Base-by-base conservation (phyloP, 108 stramenopile genomes). In the Schizochytrium sp. region DNA sequence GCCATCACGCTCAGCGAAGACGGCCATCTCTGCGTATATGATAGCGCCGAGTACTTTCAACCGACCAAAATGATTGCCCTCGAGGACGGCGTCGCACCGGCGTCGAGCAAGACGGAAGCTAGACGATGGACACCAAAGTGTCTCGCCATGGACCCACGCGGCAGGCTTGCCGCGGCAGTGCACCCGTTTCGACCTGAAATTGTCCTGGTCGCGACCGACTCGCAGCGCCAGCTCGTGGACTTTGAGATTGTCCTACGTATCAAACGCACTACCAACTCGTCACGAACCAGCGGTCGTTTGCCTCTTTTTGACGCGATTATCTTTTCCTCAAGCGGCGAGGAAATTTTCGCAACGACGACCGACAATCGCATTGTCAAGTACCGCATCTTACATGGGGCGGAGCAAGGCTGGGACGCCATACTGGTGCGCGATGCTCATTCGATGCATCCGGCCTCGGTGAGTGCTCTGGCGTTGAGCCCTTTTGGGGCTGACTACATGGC, bases 21-120 rank as follows among this genome's bases (percentile, higher is more conserved):
- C 57, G 91, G 91, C 43, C 89, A 87, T 53, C 3, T 89, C 14
- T 48, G 21, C 60, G 58, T 89, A 4, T 89, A 89, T 83, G 88
- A 87, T 44, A 58, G 44, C 28, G 5, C 41, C 28, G 14, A 89
- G 8, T 55, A 44, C 12, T 88, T 59, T n/a, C 43, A 59, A 21
- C 88, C 90, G 44, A 12, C 60, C 59, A 90, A 58, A 41, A 72
- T 88, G 88, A 41, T 88, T 58, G 43, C 72, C 12, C 72, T 47
- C 3, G 63, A 69, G 10, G 63, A 69, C 10, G 63, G 34, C 41
- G 63, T 14, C 21, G 41, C 18, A 18, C 41, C 63, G 14, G 63
- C 34, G 10, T 12, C 41, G 14, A 14, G 34, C 25, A 69, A 69
- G 41, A 69, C 41, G 8, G 14, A 18, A 23, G 8, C 25, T 6